These are phyloP conservation scores for Metschnikowia gruessii DNA, from an alignment of 805 yeast species.

Conservation along the genomic window DNA sequence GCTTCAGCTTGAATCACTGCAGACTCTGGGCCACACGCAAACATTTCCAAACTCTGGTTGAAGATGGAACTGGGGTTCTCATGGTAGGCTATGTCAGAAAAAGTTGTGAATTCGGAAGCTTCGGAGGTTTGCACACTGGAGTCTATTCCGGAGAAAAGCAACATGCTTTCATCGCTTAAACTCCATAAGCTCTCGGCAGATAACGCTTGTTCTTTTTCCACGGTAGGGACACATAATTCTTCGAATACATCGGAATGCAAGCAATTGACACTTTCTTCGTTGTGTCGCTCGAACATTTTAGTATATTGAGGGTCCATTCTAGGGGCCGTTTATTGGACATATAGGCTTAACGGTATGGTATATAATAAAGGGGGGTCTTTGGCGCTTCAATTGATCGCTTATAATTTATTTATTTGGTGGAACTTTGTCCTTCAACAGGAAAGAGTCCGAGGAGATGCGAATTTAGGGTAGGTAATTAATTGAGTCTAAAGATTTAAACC, in stretches of 20 bases:
- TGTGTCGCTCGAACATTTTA: neutral
- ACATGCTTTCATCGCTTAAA: slow-evolving; percentile 5
- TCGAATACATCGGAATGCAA: slow-evolving; percentile 5
- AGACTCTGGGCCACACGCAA: neutral
- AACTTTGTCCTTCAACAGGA: neutral
- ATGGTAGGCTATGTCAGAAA: slow-evolving; percentile 2
- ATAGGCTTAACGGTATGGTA: too few relatives aligned
- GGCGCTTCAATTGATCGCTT: too few relatives aligned
- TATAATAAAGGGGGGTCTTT: too few relatives aligned
- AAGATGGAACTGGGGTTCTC: slow-evolving; percentile 6
- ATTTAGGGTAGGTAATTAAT: neutral
- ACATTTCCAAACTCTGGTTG: slow-evolving; percentile 5
- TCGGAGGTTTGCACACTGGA: slow-evolving; percentile 7
- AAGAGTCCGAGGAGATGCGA: neutral
- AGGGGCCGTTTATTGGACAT: too few relatives aligned
- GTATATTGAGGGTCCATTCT: slow-evolving; percentile 3
- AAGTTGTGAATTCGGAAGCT: slow-evolving; percentile 6
- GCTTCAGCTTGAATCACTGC: neutral
- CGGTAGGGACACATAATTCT: neutral
- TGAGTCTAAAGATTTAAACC: too few relatives aligned
- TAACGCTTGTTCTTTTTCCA: neutral
- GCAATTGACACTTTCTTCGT: neutral
- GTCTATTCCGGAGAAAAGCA: slow-evolving; percentile 4
- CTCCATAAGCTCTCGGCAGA: slow-evolving; percentile 7
- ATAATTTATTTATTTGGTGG: neutral